phyloP scores from a whole-genome alignment of 495 filamentous ascomycete species.

The Sphaerosporella brunnea region DNA sequence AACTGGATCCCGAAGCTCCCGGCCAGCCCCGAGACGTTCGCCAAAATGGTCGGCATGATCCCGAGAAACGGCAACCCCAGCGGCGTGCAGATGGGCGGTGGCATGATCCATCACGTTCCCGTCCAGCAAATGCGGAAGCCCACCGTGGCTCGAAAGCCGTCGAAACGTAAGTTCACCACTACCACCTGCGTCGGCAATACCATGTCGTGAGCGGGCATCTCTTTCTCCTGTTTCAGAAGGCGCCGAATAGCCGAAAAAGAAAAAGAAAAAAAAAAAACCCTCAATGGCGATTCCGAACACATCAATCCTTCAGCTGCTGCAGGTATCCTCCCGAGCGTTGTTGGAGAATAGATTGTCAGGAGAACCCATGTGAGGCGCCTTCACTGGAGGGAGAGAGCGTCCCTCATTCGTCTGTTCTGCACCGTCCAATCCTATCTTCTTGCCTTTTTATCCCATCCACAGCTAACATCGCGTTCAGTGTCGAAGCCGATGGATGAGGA shows the following conservation, averaged over 20 bases:
- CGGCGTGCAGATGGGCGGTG: background rate
- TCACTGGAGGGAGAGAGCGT: no score
- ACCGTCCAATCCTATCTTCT: no score
- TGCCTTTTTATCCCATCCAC: no score
- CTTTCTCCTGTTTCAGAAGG: no score
- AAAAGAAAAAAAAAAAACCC: background rate
- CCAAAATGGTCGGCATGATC: slow-evolving; percentile 23
- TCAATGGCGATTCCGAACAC: background rate
- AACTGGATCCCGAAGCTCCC: slow-evolving; percentile 98
- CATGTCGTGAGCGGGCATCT: no score
- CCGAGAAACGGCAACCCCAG: slow-evolving; percentile 4
- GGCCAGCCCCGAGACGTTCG: slow-evolving; percentile 93
- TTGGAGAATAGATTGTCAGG: slow-evolving; percentile 1
- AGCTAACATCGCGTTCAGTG: background rate
- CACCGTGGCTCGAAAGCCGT: slow-evolving; percentile 2
- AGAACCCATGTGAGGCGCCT: slow-evolving; percentile 2
- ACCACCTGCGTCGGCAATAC: no score
- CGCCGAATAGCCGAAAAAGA: no score
- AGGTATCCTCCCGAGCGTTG: background rate
- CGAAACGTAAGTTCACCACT: slow-evolving; percentile 9
- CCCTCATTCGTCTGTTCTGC: no score
- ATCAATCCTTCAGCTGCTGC: slow-evolving; percentile 6
- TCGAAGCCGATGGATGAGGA: slow-evolving; percentile 17
- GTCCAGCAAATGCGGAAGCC: slow-evolving; percentile 3
- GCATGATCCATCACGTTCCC: slow-evolving; percentile 1